Percentiles rank a stretch among this genome's conserved stretches.
These are phyloP conservation scores for Xerophyta viscosa DNA, from an alignment of 106 monocot species.

Conservation along the genomic window DNA sequence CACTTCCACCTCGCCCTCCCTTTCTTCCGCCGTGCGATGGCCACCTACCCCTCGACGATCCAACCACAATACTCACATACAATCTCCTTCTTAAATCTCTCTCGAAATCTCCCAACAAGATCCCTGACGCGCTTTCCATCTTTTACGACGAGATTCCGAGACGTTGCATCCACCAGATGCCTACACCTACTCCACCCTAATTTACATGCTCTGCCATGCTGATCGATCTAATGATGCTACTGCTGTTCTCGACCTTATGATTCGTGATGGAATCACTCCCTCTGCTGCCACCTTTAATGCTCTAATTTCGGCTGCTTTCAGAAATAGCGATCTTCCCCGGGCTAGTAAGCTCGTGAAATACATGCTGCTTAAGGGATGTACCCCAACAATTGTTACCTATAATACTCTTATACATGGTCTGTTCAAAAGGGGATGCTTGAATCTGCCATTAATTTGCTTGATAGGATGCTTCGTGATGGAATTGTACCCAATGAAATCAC, in stretches of 20 bases:
- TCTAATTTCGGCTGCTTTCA: slow-evolving; percentile 32
- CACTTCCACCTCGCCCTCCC: slow-evolving; percentile 31
- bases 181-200: slow-evolving; percentile 42
- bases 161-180: slow-evolving; percentile 30
- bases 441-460: slow-evolving; percentile 39
- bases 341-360: slow-evolving; percentile 47
- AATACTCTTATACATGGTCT: slow-evolving; percentile 81
- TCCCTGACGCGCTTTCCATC: slow-evolving; percentile 16
- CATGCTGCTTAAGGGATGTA: slow-evolving; percentile 84
- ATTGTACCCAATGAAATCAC: slow-evolving; percentile 53
- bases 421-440: slow-evolving; percentile 38
- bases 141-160: slow-evolving; percentile 28
- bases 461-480: slow-evolving; percentile 47
- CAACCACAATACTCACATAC: slow-evolving; percentile 41
- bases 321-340: slow-evolving; percentile 32
- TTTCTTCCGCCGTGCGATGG: slow-evolving; percentile 34
- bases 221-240: slow-evolving; percentile 40
- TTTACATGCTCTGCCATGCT: slow-evolving; percentile 28
- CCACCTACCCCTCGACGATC: slow-evolving; percentile 1
- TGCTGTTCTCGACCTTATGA: slow-evolving; percentile 48
- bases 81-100: slow-evolving; percentile 51
- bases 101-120: slow-evolving; percentile 13
- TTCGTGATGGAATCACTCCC: slow-evolving; percentile 42
- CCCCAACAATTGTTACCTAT: slow-evolving; percentile 66
- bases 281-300: slow-evolving; percentile 54